Evolutionary conservation across 2,329 filamentous ascomycete species (phyloP).

Genomic region (Neospermospora avenae): DNA sequence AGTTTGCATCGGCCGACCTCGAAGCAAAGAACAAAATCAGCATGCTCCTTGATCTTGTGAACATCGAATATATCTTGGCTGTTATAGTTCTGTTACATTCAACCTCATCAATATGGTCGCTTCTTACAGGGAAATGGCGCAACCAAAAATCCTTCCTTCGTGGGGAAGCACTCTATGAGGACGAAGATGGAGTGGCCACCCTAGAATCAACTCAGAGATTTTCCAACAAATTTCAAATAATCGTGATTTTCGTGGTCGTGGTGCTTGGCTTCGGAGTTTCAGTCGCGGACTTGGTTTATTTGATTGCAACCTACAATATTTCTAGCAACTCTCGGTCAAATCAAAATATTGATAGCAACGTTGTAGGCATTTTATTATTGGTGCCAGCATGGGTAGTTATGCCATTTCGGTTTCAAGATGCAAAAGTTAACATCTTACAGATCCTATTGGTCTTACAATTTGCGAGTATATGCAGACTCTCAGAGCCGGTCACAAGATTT

Average conservation of each 20-base stretch:
- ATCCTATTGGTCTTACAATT: constrained; percentile 42
- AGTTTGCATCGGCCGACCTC: too few relatives aligned
- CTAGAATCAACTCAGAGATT: constrained; percentile 59
- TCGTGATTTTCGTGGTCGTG: constrained; percentile 49
- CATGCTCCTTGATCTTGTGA: not conserved
- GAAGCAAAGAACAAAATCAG: not conserved
- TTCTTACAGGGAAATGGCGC: constrained; percentile 18
- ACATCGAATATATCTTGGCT: constrained; percentile 6
- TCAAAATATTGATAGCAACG: not conserved
- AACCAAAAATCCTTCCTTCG: constrained; percentile 13
- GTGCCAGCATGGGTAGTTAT: constrained; percentile 58
- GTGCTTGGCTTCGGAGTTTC: constrained; percentile 51
- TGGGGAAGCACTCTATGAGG: constrained; percentile 50
- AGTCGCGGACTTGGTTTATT: constrained; percentile 48
- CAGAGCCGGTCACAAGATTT: constrained; percentile 17
- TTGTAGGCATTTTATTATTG: constrained; percentile 49
- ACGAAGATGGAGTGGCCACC: constrained; percentile 65
- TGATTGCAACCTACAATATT: constrained; percentile 43
- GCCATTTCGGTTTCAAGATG: constrained; percentile 12
- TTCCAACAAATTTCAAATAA: constrained; percentile 55
- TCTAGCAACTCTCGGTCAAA: constrained; percentile 7
- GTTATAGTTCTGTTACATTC: constrained; percentile 19
- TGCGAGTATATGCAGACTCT: constrained; percentile 17
- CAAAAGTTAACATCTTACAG: constrained; percentile 36
- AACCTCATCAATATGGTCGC: constrained; percentile 19